Percentiles rank a stretch among this genome's conserved stretches.
phyloP scores from a whole-genome alignment of 306 rosid species.

The Cercis canadensis region DNA sequence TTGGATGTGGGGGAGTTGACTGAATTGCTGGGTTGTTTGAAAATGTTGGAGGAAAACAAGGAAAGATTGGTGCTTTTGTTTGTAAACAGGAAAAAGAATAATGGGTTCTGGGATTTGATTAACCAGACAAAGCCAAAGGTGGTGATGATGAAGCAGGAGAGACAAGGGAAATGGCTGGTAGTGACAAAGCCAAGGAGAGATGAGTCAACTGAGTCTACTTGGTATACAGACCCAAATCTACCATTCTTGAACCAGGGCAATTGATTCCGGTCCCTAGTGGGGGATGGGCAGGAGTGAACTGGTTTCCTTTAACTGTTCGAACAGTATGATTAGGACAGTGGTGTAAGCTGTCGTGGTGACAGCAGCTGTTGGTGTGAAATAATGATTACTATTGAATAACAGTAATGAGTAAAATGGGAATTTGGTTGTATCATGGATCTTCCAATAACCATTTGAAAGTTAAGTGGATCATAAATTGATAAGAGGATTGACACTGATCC shows the following conservation, averaged over 20 bases:
- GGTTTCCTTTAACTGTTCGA: constrained; percentile 42
- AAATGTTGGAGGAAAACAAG: constrained; percentile 49
- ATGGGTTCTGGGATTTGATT: constrained; percentile 70
- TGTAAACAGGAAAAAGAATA: constrained; percentile 54
- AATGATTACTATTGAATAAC: too few species aligned
- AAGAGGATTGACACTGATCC: too few species aligned
- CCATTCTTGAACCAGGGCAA: constrained; percentile 58
- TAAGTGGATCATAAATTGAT: too few species aligned
- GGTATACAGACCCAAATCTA: constrained; percentile 61
- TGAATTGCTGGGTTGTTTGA: constrained; percentile 44
- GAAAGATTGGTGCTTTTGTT: constrained; percentile 61
- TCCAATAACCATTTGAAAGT: too few species aligned
- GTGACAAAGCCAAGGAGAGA: constrained; percentile 19
- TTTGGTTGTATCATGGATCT: too few species aligned
- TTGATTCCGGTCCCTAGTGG: constrained; percentile 35
- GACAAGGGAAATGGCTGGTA: constrained; percentile 54
- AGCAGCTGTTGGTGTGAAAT: too few species aligned
- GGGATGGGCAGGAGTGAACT: constrained; percentile 22
- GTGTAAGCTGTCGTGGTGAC: too few species aligned
- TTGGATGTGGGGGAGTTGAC: constrained; percentile 59
- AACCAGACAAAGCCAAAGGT: constrained; percentile 37
- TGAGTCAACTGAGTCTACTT: constrained; percentile 48
- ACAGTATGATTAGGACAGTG: constrained; percentile 44
- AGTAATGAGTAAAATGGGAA: too few species aligned
- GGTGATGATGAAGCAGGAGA: constrained; percentile 43